Conservation (phyloP, 2,329 filamentous ascomycete species). For the Endoconidiophora laricicola region DNA sequence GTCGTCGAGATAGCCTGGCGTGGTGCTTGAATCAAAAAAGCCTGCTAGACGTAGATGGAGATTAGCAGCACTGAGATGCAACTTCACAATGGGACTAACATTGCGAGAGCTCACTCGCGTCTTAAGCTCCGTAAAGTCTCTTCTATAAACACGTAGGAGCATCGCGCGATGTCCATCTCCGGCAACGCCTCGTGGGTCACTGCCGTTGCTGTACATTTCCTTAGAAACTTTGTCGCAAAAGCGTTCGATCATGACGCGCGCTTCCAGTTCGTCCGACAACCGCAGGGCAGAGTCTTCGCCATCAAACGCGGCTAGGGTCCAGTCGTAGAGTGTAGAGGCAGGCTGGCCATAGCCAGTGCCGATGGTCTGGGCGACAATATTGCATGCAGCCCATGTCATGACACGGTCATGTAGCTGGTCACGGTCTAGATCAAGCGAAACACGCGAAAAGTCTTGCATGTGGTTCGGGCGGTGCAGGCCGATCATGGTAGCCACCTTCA, state of each 20-base stretch:
- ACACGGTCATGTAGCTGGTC: constrained; percentile 67
- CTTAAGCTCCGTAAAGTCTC: constrained; percentile 47
- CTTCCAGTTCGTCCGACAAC: constrained; percentile 45
- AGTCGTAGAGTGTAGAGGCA: constrained; percentile 61
- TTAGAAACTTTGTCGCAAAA: constrained; percentile 66
- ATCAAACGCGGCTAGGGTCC: constrained; percentile 45
- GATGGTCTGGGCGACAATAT: constrained; percentile 65
- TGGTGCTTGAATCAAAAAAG: constrained; percentile 64
- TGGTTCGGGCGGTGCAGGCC: constrained; percentile 67
- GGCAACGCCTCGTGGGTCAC: constrained; percentile 51
- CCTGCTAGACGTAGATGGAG: constrained; percentile 63
- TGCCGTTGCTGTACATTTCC: constrained; percentile 63
- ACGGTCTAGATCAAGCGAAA: constrained; percentile 56
- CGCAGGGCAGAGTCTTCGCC: constrained; percentile 32
- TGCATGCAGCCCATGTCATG: constrained; percentile 70
- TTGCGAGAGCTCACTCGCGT: constrained; percentile 41
- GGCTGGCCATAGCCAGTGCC: constrained; percentile 76
- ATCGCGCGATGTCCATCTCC: constrained; percentile 51
- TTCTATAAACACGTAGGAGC: constrained; percentile 48
- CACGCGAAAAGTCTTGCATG: constrained; percentile 67
- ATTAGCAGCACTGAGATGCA: constrained; percentile 56
- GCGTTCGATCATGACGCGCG: constrained; percentile 52
- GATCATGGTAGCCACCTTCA: constrained; percentile 73
- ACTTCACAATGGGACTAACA: constrained; percentile 39
- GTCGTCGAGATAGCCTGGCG: constrained; percentile 55